phyloP scores from a whole-genome alignment of 2,329 filamentous ascomycete species.

The Sphaerulina populicola region DNA sequence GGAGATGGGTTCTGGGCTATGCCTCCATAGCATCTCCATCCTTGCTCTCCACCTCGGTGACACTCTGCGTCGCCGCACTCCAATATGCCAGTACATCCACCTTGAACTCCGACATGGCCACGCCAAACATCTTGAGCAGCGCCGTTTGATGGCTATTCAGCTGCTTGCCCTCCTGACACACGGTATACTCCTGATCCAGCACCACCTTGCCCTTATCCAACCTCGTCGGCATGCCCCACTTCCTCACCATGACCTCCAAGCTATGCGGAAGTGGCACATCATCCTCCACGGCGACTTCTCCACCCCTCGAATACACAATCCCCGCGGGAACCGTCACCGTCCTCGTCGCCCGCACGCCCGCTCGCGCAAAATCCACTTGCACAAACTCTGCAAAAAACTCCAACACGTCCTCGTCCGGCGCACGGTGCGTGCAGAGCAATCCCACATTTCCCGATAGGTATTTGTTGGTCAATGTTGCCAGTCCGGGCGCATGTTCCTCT shows the following conservation, averaged over 20 bases:
- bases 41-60: constrained; percentile 28
- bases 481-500: constrained; percentile 71
- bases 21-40: constrained; percentile 27
- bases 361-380: constrained; percentile 83
- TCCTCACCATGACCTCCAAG: constrained; percentile 81
- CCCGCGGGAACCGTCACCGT: constrained; percentile 75
- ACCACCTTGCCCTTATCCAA: constrained; percentile 83
- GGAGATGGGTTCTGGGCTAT: constrained; percentile 16
- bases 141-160: constrained; percentile 89
- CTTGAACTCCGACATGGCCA: constrained; percentile 83
- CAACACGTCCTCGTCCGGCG: constrained; percentile 56
- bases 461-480: constrained; percentile 56
- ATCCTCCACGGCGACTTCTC: constrained; percentile 68
- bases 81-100: constrained; percentile 62
- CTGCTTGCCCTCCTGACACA: constrained; percentile 77
- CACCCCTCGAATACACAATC: constrained; percentile 67
- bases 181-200: constrained; percentile 61
- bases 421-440: constrained; percentile 78
- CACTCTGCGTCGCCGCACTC: constrained; percentile 31
- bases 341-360: constrained; percentile 66
- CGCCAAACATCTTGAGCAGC: constrained; percentile 84
- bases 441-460: constrained; percentile 77
- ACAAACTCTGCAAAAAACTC: constrained; percentile 64
- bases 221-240: constrained; percentile 79
- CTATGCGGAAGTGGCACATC: constrained; percentile 83